Conservation (phyloP, 441 rosid genomes). For the Brassica balearica region DNA sequence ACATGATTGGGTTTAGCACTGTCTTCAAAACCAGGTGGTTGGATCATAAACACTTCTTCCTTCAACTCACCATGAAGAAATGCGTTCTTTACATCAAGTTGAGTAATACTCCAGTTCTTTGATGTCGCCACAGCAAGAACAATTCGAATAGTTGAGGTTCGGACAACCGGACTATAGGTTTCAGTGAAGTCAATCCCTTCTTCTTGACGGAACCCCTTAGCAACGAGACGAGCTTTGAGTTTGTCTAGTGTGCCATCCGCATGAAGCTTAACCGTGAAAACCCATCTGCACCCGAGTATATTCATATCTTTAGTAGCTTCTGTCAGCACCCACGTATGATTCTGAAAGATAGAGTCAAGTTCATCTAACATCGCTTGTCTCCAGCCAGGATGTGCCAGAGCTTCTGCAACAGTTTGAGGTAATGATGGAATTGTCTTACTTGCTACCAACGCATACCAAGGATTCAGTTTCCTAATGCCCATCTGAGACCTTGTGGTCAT, state of each 20-base stretch:
- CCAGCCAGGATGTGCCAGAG: neutral
- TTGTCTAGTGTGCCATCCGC: neutral
- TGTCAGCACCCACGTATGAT: neutral
- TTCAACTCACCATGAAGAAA: neutral
- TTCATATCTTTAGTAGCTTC: neutral
- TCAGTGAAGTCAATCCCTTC: neutral
- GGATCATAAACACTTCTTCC: neutral
- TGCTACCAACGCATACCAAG: neutral
- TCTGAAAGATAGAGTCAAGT: neutral
- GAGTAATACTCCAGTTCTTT: neutral
- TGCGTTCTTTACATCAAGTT: neutral
- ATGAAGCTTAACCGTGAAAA: neutral
- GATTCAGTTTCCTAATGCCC: neutral
- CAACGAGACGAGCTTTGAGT: neutral
- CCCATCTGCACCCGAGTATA: neutral
- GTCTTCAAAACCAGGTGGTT: neutral
- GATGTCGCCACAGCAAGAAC: neutral
- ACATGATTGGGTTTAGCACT: neutral
- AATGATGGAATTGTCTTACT: neutral
- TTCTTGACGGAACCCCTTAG: neutral
- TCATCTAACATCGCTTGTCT: neutral
- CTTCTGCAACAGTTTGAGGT: neutral
- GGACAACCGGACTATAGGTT: neutral
- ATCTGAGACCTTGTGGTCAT: neutral
- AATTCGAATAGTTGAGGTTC: neutral